phyloP scores from a whole-genome alignment of 2,329 filamentous ascomycete species.

The Alternaria novae-zelandiae region DNA sequence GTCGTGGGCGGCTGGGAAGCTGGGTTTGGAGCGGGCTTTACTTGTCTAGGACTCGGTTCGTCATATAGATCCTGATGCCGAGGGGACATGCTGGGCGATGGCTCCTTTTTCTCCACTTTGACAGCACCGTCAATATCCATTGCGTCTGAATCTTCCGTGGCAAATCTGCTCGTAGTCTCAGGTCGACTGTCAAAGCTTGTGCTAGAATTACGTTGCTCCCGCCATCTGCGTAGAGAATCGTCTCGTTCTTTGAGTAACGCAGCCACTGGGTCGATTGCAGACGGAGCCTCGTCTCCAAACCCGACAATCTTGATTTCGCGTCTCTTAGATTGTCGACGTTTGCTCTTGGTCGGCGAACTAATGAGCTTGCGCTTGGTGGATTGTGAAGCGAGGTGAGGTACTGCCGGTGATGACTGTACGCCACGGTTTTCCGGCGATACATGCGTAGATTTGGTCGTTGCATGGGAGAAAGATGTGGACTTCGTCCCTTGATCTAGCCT shows the following conservation, averaged over 20 bases:
- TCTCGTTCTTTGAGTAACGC: conserved; percentile 17
- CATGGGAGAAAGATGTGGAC: background rate
- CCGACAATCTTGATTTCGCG: conserved; percentile 30
- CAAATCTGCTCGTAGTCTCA: background rate
- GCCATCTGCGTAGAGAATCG: conserved; percentile 19
- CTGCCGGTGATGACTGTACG: background rate
- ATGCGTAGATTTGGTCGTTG: background rate
- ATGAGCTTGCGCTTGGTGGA: conserved; percentile 32
- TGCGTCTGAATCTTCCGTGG: background rate
- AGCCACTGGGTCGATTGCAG: conserved; percentile 1
- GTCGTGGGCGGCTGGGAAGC: background rate
- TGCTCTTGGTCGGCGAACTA: conserved; percentile 24
- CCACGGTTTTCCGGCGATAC: background rate
- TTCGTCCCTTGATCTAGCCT: background rate
- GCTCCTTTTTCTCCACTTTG: background rate
- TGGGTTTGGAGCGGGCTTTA: background rate
- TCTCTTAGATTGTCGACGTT: conserved; percentile 27
- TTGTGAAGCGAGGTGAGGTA: background rate
- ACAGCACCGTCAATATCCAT: conserved; percentile 12
- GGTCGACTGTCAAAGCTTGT: conserved; percentile 15
- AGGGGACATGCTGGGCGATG: conserved; percentile 19
- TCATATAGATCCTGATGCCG: conserved; percentile 29
- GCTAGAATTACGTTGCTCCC: conserved; percentile 20
- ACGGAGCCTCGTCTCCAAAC: conserved; percentile 15
- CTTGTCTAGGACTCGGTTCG: conserved; percentile 10